A percentile compares a stretch with the other conserved stretches of the same genome.
These are phyloP conservation scores for Pezicula rhizophila DNA, from an alignment of 2,329 filamentous ascomycete species.

Conservation along the genomic window DNA sequence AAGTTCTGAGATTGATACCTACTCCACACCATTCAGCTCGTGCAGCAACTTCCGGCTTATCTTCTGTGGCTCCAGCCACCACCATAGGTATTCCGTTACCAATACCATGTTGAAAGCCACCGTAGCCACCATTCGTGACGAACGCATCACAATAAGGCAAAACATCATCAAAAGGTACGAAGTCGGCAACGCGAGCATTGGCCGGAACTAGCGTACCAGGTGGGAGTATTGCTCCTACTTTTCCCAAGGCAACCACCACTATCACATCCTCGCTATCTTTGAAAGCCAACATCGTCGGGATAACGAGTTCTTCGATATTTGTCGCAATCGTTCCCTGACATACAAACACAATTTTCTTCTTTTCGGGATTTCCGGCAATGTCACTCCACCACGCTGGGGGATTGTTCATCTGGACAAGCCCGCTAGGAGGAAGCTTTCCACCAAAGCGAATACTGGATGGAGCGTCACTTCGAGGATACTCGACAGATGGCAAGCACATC, in stretches of 20 bases:
- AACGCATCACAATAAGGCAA: constrained; percentile 28
- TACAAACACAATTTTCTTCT: constrained; percentile 31
- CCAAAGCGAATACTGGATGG: constrained; percentile 35
- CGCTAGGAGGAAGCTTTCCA: constrained; percentile 34
- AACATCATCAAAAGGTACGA: constrained; percentile 31
- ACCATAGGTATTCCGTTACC: constrained; percentile 29
- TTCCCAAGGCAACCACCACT: constrained; percentile 28
- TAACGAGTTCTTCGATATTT: constrained; percentile 26
- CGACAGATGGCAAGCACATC: constrained; percentile 29
- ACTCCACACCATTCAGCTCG: constrained; percentile 30
- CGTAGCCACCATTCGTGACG: constrained; percentile 32
- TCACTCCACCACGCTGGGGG: constrained; percentile 41
- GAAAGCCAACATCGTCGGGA: constrained; percentile 31
- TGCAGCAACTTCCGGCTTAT: constrained; percentile 28
- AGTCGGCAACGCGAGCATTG: constrained; percentile 30
- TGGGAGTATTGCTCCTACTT: constrained; percentile 22
- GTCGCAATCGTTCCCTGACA: constrained; percentile 30
- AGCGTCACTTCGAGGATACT: constrained; percentile 31
- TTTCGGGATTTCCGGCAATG: constrained; percentile 33
- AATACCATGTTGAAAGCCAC: constrained; percentile 29
- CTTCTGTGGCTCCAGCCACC: constrained; percentile 27
- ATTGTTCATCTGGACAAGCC: constrained; percentile 18
- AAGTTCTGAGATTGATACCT: constrained; percentile 28
- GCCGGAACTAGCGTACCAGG: constrained; percentile 23
- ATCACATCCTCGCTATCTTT: constrained; percentile 27